Evolutionary conservation across 2,329 filamentous ascomycete genomes (phyloP).

Genomic region (Aspergillus fischeri): DNA sequence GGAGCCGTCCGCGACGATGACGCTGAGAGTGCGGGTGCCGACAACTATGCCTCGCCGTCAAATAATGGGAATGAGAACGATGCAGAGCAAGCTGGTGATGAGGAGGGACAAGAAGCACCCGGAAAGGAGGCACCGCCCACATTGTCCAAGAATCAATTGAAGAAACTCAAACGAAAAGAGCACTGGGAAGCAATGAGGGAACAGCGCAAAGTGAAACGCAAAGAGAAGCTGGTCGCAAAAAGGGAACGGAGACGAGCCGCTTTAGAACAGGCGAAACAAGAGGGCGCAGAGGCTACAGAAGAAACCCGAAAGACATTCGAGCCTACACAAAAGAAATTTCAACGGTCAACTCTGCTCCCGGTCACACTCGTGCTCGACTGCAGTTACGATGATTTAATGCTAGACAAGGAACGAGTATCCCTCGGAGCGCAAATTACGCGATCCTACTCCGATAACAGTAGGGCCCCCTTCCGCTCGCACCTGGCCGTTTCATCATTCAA

Average conservation of each 20-base stretch:
- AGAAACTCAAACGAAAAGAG: slow-evolving; percentile 68
- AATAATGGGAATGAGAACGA: slow-evolving; percentile 4
- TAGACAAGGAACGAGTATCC: slow-evolving; percentile 77
- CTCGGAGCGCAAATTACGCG: slow-evolving; percentile 79
- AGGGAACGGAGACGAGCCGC: slow-evolving; percentile 47
- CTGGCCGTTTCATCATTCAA: slow-evolving; percentile 75
- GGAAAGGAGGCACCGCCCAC: slow-evolving; percentile 15
- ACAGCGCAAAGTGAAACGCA: slow-evolving; percentile 54
- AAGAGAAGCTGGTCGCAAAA: slow-evolving; percentile 53
- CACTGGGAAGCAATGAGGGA: slow-evolving; percentile 71
- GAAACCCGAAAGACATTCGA: slow-evolving; percentile 25
- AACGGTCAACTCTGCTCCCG: slow-evolving; percentile 58
- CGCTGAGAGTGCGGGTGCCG: slow-evolving; percentile 1
- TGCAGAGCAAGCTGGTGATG: neutral
- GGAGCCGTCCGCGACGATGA: slow-evolving; percentile 10
- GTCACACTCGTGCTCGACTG: slow-evolving; percentile 85
- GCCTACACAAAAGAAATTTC: slow-evolving; percentile 21
- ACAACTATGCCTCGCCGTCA: neutral
- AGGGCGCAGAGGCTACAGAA: slow-evolving; percentile 21
- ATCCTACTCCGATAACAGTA: slow-evolving; percentile 82
- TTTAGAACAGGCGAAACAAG: slow-evolving; percentile 32
- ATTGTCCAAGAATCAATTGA: slow-evolving; percentile 81
- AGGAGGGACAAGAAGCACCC: neutral
- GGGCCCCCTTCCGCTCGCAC: slow-evolving; percentile 63
- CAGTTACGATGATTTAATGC: slow-evolving; percentile 87